A percentile compares a stretch with the other conserved stretches of the same genome.
Evolutionary conservation across 352 stramenopile species (phyloP).

Genomic region (Phytophthora foliorum): DNA sequence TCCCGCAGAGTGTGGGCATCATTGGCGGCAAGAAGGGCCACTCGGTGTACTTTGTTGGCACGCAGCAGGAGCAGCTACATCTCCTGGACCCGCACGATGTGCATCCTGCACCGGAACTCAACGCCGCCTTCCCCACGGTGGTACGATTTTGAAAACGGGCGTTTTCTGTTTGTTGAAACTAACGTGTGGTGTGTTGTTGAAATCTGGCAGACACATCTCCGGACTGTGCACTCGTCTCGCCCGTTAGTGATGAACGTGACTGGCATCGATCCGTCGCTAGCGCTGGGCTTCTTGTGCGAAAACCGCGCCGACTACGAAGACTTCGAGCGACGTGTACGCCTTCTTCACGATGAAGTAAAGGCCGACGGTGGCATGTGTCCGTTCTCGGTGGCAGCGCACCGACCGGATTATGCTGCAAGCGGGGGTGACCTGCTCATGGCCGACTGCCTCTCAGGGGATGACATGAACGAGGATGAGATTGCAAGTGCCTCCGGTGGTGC

Average conservation of each 20-base stretch:
- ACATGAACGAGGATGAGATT: conserved; percentile 63
- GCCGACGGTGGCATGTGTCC: conserved; percentile 60
- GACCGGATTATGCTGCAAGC: conserved; percentile 69
- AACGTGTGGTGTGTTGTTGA: neutral
- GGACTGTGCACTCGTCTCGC: conserved; percentile 60
- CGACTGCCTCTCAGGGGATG: conserved; percentile 73
- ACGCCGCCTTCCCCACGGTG: conserved; percentile 75
- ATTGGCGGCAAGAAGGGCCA: conserved; percentile 95
- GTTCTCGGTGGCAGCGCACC: conserved; percentile 67
- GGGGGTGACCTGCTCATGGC: conserved; percentile 55
- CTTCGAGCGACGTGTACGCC: conserved; percentile 61
- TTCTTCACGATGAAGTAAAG: conserved; percentile 54
- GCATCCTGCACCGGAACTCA: conserved; percentile 74
- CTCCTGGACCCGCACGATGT: conserved; percentile 89
- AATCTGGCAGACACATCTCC: conserved; percentile 65
- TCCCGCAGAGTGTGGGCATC: conserved; percentile 95
- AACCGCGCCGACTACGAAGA: conserved; percentile 78
- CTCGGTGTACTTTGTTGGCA: conserved; percentile 97
- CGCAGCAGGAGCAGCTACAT: conserved; percentile 83
- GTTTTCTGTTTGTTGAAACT: neutral
- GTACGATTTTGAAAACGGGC: conserved; percentile 33
- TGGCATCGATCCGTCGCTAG: conserved; percentile 94
- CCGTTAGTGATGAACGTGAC: conserved; percentile 86
- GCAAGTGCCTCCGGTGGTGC: conserved; percentile 10
- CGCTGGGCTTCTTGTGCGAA: conserved; percentile 94